Percentiles rank a stretch among this genome's conserved stretches.
phyloP scores from a whole-genome alignment of 805 yeast genomes.

The Candida insectorum region DNA sequence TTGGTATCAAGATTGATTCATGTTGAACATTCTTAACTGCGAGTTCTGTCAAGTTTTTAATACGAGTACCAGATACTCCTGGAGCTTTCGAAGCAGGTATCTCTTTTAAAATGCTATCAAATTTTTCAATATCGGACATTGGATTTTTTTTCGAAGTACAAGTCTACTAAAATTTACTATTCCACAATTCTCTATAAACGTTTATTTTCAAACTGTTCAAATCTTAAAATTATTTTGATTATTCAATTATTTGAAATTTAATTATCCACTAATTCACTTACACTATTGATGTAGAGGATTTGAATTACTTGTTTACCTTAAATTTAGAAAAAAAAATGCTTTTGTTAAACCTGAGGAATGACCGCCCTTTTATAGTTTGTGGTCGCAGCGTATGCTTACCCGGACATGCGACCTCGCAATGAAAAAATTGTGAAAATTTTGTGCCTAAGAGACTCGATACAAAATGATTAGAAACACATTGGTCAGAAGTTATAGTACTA shows the following conservation, averaged over 20 bases:
- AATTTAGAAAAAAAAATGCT: neutral
- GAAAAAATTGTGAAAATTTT: neutral
- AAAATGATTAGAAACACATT: slow-evolving; percentile 1
- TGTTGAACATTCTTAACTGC: slow-evolving; percentile 65
- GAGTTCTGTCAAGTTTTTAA: slow-evolving; percentile 75
- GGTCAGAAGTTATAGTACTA: slow-evolving; percentile 4
- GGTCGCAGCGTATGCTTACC: slow-evolving; percentile 1
- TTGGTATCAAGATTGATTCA: slow-evolving; percentile 55
- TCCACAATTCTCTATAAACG: too few species aligned
- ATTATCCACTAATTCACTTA: too few species aligned
- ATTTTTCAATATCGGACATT: slow-evolving; percentile 44
- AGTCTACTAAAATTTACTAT: too few species aligned
- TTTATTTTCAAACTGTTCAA: too few species aligned
- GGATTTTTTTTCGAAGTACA: slow-evolving; percentile 1
- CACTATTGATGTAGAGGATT: too few species aligned
- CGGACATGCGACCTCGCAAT: neutral
- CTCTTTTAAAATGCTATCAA: slow-evolving; percentile 47
- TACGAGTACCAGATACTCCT: slow-evolving; percentile 95
- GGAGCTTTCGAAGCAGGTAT: slow-evolving; percentile 66
- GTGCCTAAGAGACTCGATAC: too few species aligned
- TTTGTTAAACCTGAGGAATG: slow-evolving; percentile 2
- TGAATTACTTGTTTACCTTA: too few species aligned
- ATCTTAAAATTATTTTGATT: too few species aligned
- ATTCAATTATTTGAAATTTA: too few species aligned
- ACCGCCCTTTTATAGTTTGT: slow-evolving; percentile 4